phyloP scores from a whole-genome alignment of 139 green algal species.

The Parachlorella kessleri region DNA sequence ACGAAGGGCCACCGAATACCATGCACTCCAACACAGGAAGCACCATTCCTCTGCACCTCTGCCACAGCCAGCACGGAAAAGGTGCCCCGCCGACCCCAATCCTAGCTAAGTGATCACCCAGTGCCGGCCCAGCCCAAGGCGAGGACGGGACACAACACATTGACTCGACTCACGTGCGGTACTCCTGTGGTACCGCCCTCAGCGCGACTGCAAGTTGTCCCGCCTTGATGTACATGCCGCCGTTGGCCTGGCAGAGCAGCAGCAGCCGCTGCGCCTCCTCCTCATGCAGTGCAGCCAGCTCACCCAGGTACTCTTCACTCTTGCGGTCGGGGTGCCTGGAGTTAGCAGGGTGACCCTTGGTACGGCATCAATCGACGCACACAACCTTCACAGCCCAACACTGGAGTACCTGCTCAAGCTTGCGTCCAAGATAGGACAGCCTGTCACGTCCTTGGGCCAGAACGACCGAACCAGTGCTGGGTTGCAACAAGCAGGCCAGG shows the following conservation, averaged over 20 bases:
- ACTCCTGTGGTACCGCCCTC: conserved; percentile 31
- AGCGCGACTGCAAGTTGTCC: conserved; percentile 73
- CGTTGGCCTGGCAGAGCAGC: conserved; percentile 69
- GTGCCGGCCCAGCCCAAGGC: too few relatives aligned
- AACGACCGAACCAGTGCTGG: too few relatives aligned
- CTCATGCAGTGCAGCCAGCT: conserved; percentile 20
- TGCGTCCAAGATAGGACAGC: background rate
- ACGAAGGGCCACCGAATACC: too few relatives aligned
- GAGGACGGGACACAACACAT: too few relatives aligned
- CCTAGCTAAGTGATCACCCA: too few relatives aligned
- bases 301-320: conserved; percentile 10
- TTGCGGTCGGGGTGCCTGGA: background rate
- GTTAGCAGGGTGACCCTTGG: background rate
- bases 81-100: too few relatives aligned
- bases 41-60: too few relatives aligned
- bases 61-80: too few relatives aligned
- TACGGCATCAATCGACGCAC: background rate
- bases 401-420: background rate
- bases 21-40: too few relatives aligned
- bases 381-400: background rate
- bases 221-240: conserved; percentile 90
- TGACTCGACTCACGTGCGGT: conserved; percentile 39
- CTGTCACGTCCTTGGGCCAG: too few relatives aligned
- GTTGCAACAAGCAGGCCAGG: background rate
- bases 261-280: conserved; percentile 24